A percentile compares a stretch with the other conserved stretches of the same genome.
Conservation (phyloP, 768 basidiomycete species). For the Suillus lakei region DNA sequence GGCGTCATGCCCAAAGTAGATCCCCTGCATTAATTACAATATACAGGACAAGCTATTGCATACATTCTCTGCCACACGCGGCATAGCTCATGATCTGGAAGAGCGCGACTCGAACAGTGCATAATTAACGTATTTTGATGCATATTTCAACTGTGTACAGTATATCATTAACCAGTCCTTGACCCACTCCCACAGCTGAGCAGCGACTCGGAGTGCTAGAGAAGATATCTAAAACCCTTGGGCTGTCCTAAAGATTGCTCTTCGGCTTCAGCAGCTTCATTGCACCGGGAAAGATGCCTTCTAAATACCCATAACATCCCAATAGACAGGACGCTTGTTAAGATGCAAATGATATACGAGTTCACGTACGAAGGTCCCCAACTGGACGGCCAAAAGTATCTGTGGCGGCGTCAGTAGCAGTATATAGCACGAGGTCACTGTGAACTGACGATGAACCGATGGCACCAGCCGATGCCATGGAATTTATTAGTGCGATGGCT, state of each 20-base stretch:
- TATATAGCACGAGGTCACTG: not conserved
- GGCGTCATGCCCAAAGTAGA: not conserved
- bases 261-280: constrained; percentile 40
- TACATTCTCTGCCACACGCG: not conserved
- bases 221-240: constrained; percentile 49
- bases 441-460: constrained; percentile 73
- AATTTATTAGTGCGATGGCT: constrained; percentile 78
- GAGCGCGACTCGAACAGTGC: not conserved
- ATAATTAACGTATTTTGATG: not conserved
- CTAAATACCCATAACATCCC: constrained; percentile 54
- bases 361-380: constrained; percentile 75
- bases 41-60: not conserved
- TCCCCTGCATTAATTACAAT: not conserved
- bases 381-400: constrained; percentile 65
- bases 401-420: constrained; percentile 18
- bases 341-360: constrained; percentile 75
- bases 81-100: not conserved
- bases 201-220: constrained; percentile 30
- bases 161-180: not conserved
- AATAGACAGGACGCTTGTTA: constrained; percentile 54
- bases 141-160: not conserved
- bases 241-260: constrained; percentile 40
- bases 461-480: constrained; percentile 80
- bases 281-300: constrained; percentile 44
- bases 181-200: not conserved